Base-by-base conservation (phyloP, 2,329 filamentous ascomycete genomes). In the Penicillium sp. region DNA sequence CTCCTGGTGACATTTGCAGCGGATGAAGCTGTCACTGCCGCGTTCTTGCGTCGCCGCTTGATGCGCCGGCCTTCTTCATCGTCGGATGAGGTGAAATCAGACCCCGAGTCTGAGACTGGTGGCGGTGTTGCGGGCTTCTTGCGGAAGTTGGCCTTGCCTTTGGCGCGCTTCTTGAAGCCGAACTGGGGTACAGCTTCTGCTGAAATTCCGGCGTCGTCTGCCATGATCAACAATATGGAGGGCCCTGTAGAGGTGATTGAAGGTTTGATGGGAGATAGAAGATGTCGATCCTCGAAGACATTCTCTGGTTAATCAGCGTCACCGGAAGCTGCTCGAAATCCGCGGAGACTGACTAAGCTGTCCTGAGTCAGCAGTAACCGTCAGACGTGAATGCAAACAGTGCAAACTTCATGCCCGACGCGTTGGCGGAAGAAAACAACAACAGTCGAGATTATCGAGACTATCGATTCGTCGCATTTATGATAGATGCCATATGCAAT, bases 111-210 rank as follows among this genome's bases (percentile, higher is more conserved):
- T 35, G 78, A 75, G 59, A 85, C 86, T 13, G 89, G 88, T 6
- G 92, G 90, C 56, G 92, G 92, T 40, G 92, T 91, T 30, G 89
- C 87, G 22, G 90, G 86, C 66, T 91, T 87, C 81, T 96, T 97
- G 72, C 93, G 87, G 57, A 93, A 81, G 71, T 88, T 93, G 53
- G 88, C 84, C 73, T 91, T 93, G 64, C 84, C 85, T 74, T 93
- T 96, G 71, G 87, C 84, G 74, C 93, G 87, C 77, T 95, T 96
- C 77, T 96, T 97, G 85, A 97, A 97, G 16, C 76, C 70, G 51
- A 80, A 72, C 59, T 73, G 72, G 38, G 78, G 74, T 6, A 71
- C 64, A 4, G 66, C 35, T 1, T 70, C 62, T 22, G 67, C 62
- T 22, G 67, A 57, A 7, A 64, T 49, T 45, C 68, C 64, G 5